Evolutionary conservation across 495 filamentous ascomycete species (phyloP).

Genomic region (Penicillium daleae): DNA sequence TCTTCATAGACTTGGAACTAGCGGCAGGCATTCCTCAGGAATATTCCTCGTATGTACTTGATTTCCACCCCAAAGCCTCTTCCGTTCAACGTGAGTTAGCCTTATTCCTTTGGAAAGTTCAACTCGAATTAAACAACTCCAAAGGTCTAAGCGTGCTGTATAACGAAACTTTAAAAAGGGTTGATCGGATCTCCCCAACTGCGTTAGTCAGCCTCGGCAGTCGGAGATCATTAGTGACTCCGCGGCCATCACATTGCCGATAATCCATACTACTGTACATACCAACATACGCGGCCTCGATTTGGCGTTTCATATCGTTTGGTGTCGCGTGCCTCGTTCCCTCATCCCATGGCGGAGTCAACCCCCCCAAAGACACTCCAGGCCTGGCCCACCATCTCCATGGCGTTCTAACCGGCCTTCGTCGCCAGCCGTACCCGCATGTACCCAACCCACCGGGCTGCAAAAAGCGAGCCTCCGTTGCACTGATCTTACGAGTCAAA

Average conservation of each 20-base stretch:
- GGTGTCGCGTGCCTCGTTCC: not conserved
- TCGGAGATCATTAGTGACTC: not conserved
- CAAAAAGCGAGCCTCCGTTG: conserved; percentile 73
- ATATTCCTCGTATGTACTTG: no score
- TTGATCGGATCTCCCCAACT: not conserved
- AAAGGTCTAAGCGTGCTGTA: not conserved
- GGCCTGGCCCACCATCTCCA: conserved; percentile 39
- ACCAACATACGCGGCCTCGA: not conserved
- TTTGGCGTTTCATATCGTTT: not conserved
- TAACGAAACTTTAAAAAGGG: not conserved
- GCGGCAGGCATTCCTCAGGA: no score
- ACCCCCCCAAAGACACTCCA: not conserved
- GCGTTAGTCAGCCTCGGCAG: conserved; percentile 3
- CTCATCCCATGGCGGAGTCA: conserved; percentile 15
- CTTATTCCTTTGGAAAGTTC: not conserved
- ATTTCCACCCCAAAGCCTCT: not conserved
- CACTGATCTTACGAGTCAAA: conserved; percentile 69
- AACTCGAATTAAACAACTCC: not conserved
- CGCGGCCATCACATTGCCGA: not conserved
- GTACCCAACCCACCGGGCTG: conserved; percentile 64
- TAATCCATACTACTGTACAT: not conserved
- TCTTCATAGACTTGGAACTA: no score
- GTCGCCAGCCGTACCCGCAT: conserved; percentile 60
- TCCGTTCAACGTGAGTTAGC: not conserved
- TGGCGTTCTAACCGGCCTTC: conserved; percentile 54